Evolutionary conservation across 2,329 filamentous ascomycete species (phyloP).

Genomic region (Pyrenophora graminea): DNA sequence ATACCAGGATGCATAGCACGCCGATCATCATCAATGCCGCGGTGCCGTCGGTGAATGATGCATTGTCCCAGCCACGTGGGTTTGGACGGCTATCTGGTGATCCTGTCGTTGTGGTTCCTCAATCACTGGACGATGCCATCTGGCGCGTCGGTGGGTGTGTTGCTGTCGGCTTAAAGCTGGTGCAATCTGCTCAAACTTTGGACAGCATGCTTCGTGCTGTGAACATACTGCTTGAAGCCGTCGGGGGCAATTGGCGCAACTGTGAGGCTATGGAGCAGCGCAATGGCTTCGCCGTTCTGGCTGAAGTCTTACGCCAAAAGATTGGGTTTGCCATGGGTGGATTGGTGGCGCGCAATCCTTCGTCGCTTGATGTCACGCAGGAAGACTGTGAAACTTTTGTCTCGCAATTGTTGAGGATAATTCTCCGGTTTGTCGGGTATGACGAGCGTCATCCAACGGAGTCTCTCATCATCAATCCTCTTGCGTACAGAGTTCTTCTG

Average conservation of each 20-base stretch:
- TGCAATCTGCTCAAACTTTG: slow-evolving; percentile 73
- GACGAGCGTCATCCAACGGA: slow-evolving; percentile 77
- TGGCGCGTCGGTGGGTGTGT: slow-evolving; percentile 94
- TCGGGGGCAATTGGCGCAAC: slow-evolving; percentile 92
- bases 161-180: slow-evolving; percentile 78
- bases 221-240: slow-evolving; percentile 81
- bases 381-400: slow-evolving; percentile 57
- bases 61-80: slow-evolving; percentile 78
- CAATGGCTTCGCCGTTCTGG: slow-evolving; percentile 88
- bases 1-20: slow-evolving; percentile 74
- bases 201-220: slow-evolving; percentile 76
- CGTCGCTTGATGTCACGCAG: slow-evolving; percentile 38
- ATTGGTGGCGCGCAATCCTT: slow-evolving; percentile 56
- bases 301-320: slow-evolving; percentile 81
- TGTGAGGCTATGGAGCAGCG: slow-evolving; percentile 98
- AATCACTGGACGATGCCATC: slow-evolving; percentile 84
- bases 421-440: slow-evolving; percentile 88
- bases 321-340: slow-evolving; percentile 58
- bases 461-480: slow-evolving; percentile 92
- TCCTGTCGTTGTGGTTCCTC: slow-evolving; percentile 79
- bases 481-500: slow-evolving; percentile 88
- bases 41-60: slow-evolving; percentile 84
- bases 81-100: slow-evolving; percentile 81
- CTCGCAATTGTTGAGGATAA: slow-evolving; percentile 69
- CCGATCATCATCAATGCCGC: slow-evolving; percentile 87